These are phyloP conservation scores for Pseudogymnoascus sp. DNA, from an alignment of 2,329 filamentous ascomycete species.

Conservation along the genomic window DNA sequence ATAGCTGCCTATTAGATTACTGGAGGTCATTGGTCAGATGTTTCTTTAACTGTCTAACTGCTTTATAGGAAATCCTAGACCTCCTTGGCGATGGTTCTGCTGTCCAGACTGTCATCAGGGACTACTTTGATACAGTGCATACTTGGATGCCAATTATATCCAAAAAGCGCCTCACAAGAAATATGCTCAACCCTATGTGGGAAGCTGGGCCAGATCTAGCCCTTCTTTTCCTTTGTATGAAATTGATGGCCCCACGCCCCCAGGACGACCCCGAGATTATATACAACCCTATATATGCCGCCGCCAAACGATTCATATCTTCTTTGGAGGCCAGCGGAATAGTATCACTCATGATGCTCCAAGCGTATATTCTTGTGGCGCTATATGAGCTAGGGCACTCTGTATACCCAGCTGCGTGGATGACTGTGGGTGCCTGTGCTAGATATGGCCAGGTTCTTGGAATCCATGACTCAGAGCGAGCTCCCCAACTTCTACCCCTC, in stretches of 20 bases:
- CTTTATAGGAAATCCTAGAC: slow-evolving; percentile 32
- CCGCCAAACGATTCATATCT: slow-evolving; percentile 36
- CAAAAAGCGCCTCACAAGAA: slow-evolving; percentile 35
- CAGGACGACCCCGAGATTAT: slow-evolving; percentile 29
- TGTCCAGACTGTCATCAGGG: slow-evolving; percentile 32
- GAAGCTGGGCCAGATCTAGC: slow-evolving; percentile 40
- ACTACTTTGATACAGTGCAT: slow-evolving; percentile 40
- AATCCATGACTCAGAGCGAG: slow-evolving; percentile 32
- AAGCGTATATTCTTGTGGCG: slow-evolving; percentile 39
- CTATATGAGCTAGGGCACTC: slow-evolving; percentile 42
- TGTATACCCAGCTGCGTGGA: slow-evolving; percentile 44
- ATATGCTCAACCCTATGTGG: slow-evolving; percentile 34
- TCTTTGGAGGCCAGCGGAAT: slow-evolving; percentile 36
- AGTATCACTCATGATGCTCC: slow-evolving; percentile 37
- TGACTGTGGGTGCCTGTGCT: slow-evolving; percentile 38
- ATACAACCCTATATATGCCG: slow-evolving; percentile 36
- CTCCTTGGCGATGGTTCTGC: slow-evolving; percentile 33
- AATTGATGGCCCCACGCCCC: slow-evolving; percentile 34
- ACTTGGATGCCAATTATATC: slow-evolving; percentile 42
- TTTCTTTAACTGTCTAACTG: neutral
- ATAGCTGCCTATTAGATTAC: neutral
- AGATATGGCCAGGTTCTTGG: slow-evolving; percentile 41
- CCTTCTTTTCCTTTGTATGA: slow-evolving; percentile 42
- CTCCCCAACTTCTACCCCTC: slow-evolving; percentile 32
- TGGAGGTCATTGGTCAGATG: neutral